Conservation (phyloP, 108 stramenopile genomes). For the Nannochloropsis oceanica region DNA sequence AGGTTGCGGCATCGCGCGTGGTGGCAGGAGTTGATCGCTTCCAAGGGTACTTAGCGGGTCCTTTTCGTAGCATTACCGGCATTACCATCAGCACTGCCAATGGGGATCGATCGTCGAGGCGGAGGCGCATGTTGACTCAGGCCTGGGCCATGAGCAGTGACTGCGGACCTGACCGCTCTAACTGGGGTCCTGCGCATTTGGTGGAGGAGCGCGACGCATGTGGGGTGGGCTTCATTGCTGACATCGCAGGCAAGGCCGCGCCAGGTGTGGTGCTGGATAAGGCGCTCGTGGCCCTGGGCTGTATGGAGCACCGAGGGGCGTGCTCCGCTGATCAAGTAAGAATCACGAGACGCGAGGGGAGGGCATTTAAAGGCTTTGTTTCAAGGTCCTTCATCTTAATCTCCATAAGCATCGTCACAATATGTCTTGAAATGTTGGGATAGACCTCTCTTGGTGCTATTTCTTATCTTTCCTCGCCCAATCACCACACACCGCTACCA, state of each 20-base stretch:
- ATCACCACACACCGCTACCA: neutral
- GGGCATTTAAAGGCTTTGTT: neutral
- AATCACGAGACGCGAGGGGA: neutral
- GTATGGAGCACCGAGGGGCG: conserved; percentile 38
- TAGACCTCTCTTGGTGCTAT: neutral
- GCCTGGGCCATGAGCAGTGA: neutral
- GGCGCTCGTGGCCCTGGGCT: conserved; percentile 25
- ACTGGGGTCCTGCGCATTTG: neutral
- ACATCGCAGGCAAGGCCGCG: neutral
- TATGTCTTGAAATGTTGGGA: neutral
- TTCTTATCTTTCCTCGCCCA: neutral
- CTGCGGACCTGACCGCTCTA: neutral
- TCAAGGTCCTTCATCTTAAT: neutral
- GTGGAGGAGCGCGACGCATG: conserved; percentile 32
- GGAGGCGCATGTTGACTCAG: neutral
- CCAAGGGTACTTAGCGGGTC: neutral
- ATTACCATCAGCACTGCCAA: neutral
- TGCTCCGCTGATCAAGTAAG: conserved; percentile 32
- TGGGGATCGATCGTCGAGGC: neutral
- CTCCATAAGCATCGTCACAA: neutral
- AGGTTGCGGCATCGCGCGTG: neutral
- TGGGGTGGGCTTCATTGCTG: conserved; percentile 34
- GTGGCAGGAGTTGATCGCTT: neutral
- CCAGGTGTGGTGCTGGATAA: conserved; percentile 4
- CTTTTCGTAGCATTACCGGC: neutral